phyloP scores from a whole-genome alignment of 176 grass and related monocot genomes.

The Thalia dealbata region DNA sequence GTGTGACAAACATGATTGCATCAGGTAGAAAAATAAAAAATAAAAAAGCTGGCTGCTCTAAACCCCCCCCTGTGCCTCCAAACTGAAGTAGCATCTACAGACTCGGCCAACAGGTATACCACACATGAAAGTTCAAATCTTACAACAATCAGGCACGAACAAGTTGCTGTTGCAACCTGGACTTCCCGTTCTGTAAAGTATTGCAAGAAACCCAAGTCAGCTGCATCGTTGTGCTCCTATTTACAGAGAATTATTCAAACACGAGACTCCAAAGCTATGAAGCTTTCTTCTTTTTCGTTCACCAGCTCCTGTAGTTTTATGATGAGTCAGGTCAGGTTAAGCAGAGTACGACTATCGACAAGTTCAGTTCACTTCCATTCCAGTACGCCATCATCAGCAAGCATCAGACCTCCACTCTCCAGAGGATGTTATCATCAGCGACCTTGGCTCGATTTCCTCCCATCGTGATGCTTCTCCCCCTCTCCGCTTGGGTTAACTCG shows the following conservation, averaged over 20 bases:
- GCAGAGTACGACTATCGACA: neutral
- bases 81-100: neutral
- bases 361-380: neutral
- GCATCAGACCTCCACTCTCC: slow-evolving; percentile 9
- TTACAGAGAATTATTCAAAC: neutral
- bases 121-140: neutral
- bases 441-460: slow-evolving; percentile 13
- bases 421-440: slow-evolving; percentile 1
- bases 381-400: too few species aligned
- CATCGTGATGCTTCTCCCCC: neutral
- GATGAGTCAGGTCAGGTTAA: neutral
- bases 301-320: neutral
- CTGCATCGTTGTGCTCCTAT: neutral
- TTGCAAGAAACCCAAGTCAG: neutral
- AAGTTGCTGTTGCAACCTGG: neutral
- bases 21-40: neutral
- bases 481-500: slow-evolving; percentile 6
- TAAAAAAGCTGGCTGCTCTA: too few species aligned
- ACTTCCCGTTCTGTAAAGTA: neutral
- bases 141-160: neutral
- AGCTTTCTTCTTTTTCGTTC: neutral
- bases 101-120: neutral
- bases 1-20: neutral
- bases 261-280: neutral
- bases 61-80: neutral